Base-by-base conservation (phyloP, 139 green algal species). In the Micromonas commoda region DNA sequence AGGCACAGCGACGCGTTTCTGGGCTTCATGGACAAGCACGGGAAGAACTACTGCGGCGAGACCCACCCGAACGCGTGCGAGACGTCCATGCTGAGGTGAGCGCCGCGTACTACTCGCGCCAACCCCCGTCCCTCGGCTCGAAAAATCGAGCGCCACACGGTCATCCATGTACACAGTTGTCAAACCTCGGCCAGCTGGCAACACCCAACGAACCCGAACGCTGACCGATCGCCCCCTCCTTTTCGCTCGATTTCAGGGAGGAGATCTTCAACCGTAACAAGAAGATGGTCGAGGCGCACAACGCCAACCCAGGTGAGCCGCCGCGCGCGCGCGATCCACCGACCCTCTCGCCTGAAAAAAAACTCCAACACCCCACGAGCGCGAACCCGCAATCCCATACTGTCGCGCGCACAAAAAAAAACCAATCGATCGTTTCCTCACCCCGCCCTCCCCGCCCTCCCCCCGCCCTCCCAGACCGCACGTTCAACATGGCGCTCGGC, bases 11-110 rank as follows among this genome's bases (percentile, higher is more conserved):
- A 3, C n/a, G 64, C 26, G 29, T 71, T 71, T 13, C n/a, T n/a
- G 23, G 28, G 3, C n/a, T 71, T 29, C 64, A 19, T 71, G 4
- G 28, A 4, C 4, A 37, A 33, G 26, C 33, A 51, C 64, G 64
- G 64, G 28, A 71, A 71, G 64, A 23, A 26, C 13, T 71, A 71
- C 29, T 71, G 64, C 64, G 64, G 64, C 26, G 64, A 33, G 2
- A 13, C 4, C 64, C 21, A n/a, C 3, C 21, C 23, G 66, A 21
- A 51, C 9, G 13, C 37, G 68, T 75, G 68, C 33, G 23, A 29
- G 68, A 29, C 31, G 21, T 75, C 68, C 3, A 28, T 60, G 19
- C 16, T 57, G 45, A 57, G 45, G 45, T 57, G 45, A 9, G 45
- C 16, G 9, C 16, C 45, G 45, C 9, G 45, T 16, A 23, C 45